These are phyloP conservation scores for Passiflora organensis DNA, from an alignment of 345 rosid genomes.

Conservation along the genomic window DNA sequence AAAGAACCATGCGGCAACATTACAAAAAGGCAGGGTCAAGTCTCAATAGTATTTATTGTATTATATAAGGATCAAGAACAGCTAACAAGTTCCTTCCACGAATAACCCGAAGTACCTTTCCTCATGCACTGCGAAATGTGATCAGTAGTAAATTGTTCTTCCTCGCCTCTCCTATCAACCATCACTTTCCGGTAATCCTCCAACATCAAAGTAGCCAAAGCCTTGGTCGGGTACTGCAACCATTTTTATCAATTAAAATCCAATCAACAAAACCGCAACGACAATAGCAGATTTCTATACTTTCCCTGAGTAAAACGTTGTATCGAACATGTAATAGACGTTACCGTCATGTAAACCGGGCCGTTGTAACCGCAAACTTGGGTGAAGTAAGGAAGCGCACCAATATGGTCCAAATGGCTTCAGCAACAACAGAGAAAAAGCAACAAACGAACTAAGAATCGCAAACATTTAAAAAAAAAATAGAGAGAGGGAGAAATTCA, in stretches of 20 bases:
- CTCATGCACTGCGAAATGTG: slow-evolving; percentile 76
- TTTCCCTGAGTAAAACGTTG: slow-evolving; percentile 1
- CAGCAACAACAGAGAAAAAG: not conserved
- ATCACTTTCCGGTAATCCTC: slow-evolving; percentile 83
- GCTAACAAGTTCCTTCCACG: too few relatives aligned
- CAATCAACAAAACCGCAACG: not conserved
- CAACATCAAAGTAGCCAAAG: slow-evolving; percentile 85
- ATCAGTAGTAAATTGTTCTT: slow-evolving; percentile 68
- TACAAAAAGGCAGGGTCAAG: too few relatives aligned
- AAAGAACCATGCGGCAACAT: too few relatives aligned
- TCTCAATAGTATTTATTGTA: too few relatives aligned
- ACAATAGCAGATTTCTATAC: too few relatives aligned
- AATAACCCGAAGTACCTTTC: slow-evolving; percentile 68
- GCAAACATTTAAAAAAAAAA: not conserved
- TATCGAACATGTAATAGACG: slow-evolving; percentile 13
- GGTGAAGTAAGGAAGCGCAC: slow-evolving; percentile 92
- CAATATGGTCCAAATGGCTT: slow-evolving; percentile 92
- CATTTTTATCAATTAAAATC: not conserved
- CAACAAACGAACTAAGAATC: not conserved
- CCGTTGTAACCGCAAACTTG: slow-evolving; percentile 88
- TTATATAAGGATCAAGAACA: too few relatives aligned
- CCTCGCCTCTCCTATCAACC: slow-evolving; percentile 93
- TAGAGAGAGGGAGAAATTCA: not conserved
- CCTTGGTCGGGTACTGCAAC: slow-evolving; percentile 85
- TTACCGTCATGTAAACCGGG: slow-evolving; percentile 92